Percentiles rank a stretch among this genome's conserved stretches.
These are phyloP conservation scores for Mortierella sp. DNA, from an alignment of 371 early-diverging fungal species.

Conservation along the genomic window DNA sequence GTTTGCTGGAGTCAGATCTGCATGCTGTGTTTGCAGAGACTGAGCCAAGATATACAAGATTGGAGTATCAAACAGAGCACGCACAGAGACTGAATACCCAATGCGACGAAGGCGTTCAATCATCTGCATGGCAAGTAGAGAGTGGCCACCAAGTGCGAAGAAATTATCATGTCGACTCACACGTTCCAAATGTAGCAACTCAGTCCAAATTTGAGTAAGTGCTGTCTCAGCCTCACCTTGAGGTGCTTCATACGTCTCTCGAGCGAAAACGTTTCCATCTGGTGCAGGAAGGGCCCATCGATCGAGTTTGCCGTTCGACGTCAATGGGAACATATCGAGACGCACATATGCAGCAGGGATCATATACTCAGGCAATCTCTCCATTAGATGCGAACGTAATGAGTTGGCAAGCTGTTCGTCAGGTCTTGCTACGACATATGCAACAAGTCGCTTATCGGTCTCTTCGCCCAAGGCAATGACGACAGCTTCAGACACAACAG, in stretches of 20 bases:
- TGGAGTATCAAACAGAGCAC: too few relatives aligned
- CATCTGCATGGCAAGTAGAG: constrained; percentile 32
- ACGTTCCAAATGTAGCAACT: constrained; percentile 17
- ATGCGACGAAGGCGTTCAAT: constrained; percentile 5
- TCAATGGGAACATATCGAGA: not conserved
- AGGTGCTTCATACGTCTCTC: constrained; percentile 15
- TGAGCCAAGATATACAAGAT: too few relatives aligned
- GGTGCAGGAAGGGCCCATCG: constrained; percentile 26
- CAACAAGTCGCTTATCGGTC: constrained; percentile 24
- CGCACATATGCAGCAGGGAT: constrained; percentile 30
- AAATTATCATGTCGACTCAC: constrained; percentile 15
- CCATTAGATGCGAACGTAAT: constrained; percentile 9
- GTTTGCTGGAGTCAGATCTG: too few relatives aligned
- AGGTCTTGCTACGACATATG: constrained; percentile 12
- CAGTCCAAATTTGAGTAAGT: constrained; percentile 21
- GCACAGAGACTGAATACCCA: too few relatives aligned
- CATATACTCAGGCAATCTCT: constrained; percentile 35
- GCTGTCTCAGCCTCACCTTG: constrained; percentile 17
- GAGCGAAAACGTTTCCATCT: not conserved
- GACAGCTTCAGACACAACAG: constrained; percentile 3
- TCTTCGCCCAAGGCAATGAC: constrained; percentile 14
- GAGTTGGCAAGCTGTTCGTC: not conserved
- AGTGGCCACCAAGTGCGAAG: constrained; percentile 36
- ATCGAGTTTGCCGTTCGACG: constrained; percentile 26
- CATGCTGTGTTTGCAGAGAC: too few relatives aligned